Conservation (phyloP, 2,329 filamentous ascomycete genomes). For the Fusarium nodosum region DNA sequence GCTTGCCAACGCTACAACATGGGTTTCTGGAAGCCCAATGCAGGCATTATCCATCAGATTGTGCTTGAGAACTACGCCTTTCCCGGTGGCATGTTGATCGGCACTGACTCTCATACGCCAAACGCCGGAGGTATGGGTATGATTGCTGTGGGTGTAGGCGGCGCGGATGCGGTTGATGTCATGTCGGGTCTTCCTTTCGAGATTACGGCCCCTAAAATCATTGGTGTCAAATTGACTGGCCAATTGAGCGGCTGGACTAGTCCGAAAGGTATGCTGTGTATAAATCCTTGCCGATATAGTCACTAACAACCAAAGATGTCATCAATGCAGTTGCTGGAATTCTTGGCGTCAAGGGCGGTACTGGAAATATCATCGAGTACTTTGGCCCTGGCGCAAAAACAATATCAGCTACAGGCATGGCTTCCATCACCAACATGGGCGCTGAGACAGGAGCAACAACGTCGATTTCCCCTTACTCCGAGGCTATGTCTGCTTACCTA, state of each 20-base stretch:
- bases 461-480: slow-evolving; percentile 92
- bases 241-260: slow-evolving; percentile 85
- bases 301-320: neutral
- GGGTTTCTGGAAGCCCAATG: slow-evolving; percentile 94
- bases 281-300: fast-evolving
- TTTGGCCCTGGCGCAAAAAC: slow-evolving; percentile 90
- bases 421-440: slow-evolving; percentile 89
- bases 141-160: slow-evolving; percentile 95
- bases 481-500: slow-evolving; percentile 86
- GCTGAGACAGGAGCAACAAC: slow-evolving; percentile 93
- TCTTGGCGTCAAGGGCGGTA: slow-evolving; percentile 93
- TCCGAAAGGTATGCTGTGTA: slow-evolving; percentile 6
- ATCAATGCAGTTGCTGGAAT: slow-evolving; percentile 15
- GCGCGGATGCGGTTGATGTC: slow-evolving; percentile 96
- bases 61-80: slow-evolving; percentile 98
- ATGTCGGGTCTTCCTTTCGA: slow-evolving; percentile 98
- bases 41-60: slow-evolving; percentile 97
- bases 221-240: slow-evolving; percentile 87
- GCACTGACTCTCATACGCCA: slow-evolving; percentile 96
- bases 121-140: slow-evolving; percentile 94
- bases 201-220: slow-evolving; percentile 92
- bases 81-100: slow-evolving; percentile 98
- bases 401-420: slow-evolving; percentile 92
- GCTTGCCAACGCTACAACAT: slow-evolving; percentile 91
- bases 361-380: slow-evolving; percentile 95